Percentiles rank a stretch among this genome's conserved stretches.
Conservation (phyloP, 257 asterid genomes). For the Nicotiana tabacum region DNA sequence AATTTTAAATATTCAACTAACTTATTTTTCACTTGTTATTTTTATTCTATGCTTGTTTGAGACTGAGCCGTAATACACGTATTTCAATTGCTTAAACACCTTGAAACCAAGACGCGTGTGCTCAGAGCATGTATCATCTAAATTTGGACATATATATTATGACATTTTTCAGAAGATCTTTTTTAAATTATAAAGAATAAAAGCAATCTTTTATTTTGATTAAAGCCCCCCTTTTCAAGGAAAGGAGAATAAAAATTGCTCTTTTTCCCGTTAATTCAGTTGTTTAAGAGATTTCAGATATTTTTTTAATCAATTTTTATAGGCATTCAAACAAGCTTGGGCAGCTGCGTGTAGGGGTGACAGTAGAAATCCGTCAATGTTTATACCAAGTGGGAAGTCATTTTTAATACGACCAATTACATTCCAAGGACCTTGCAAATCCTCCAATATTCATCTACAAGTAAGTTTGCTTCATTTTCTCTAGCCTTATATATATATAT, state of each 20-base stretch:
- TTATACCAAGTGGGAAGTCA: constrained; percentile 10
- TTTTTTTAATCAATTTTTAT: too few species aligned
- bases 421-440: constrained; percentile 21
- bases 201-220: neutral
- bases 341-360: constrained; percentile 6
- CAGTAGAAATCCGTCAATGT: neutral
- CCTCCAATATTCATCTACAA: neutral
- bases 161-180: neutral
- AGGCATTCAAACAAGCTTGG: constrained; percentile 24
- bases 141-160: too few species aligned
- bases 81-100: too few species aligned
- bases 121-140: too few species aligned
- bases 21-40: too few species aligned
- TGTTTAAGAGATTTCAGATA: neutral
- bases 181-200: neutral
- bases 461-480: neutral
- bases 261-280: neutral
- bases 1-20: too few species aligned
- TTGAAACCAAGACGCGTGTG: too few species aligned
- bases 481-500: too few species aligned
- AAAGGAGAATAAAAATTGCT: neutral
- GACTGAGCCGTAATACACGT: too few species aligned
- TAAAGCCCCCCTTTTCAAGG: neutral
- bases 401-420: constrained; percentile 9
- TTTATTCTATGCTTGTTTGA: too few species aligned